Evolutionary conservation across 2,329 filamentous ascomycete genomes (phyloP).

Genomic region (Thelonectria discophora): DNA sequence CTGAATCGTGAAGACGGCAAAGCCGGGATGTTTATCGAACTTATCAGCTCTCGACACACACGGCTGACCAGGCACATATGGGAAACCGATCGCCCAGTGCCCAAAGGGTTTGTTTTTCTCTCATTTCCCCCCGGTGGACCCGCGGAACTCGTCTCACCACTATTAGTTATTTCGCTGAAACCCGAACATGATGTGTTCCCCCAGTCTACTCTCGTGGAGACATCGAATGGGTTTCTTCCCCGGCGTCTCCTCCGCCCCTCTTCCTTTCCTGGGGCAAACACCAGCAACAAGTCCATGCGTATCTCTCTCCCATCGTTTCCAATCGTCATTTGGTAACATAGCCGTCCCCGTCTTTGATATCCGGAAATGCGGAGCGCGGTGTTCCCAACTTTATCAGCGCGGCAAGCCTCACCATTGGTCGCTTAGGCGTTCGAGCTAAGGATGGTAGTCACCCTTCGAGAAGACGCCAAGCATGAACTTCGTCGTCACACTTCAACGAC

Average conservation of each 20-base stretch:
- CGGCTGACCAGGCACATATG: neutral
- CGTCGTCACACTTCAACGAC: too few species aligned
- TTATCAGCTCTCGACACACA: neutral
- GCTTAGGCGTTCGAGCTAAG: slow-evolving; percentile 3
- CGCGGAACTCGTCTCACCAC: slow-evolving; percentile 9
- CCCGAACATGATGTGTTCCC: neutral
- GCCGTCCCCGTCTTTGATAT: neutral
- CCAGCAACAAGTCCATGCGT: slow-evolving; percentile 20
- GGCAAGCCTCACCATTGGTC: slow-evolving; percentile 23
- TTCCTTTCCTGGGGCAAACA: neutral
- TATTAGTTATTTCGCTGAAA: slow-evolving; percentile 3
- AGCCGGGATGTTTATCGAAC: slow-evolving; percentile 12
- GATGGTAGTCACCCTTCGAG: slow-evolving; percentile 13
- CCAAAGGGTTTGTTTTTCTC: neutral
- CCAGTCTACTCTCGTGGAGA: neutral
- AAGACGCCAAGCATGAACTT: neutral
- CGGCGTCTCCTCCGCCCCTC: slow-evolving; percentile 6
- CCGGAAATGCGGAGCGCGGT: slow-evolving; percentile 25
- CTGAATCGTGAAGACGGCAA: neutral
- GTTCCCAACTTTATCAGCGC: slow-evolving; percentile 21
- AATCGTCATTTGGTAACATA: slow-evolving; percentile 17
- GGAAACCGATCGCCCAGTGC: neutral
- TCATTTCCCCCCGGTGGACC: slow-evolving; percentile 19
- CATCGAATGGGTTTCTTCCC: slow-evolving; percentile 2
- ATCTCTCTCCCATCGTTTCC: slow-evolving; percentile 18